Evolutionary conservation across 2,329 filamentous ascomycete species (phyloP).

Genomic region (Colletotrichum orchidophilum): DNA sequence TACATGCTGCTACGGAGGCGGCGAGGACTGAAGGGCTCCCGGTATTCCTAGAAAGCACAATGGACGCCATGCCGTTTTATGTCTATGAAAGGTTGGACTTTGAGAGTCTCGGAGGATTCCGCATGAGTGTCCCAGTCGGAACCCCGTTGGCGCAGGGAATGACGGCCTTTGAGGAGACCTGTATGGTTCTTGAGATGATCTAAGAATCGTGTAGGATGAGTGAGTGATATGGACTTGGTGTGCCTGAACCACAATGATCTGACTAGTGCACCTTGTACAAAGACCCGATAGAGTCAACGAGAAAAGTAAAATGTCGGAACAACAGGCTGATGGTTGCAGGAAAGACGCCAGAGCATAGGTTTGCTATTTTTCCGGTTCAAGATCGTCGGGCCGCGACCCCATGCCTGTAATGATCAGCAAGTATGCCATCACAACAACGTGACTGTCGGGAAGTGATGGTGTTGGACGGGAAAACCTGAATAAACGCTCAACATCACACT

Average conservation of each 20-base stretch:
- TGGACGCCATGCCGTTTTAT: constrained; percentile 49
- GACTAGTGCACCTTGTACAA: neutral
- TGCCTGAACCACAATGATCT: neutral
- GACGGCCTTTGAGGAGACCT: neutral
- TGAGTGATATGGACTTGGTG: neutral
- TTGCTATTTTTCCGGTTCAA: too few relatives aligned
- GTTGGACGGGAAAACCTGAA: neutral
- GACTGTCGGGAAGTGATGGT: neutral
- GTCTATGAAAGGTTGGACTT: constrained; percentile 52
- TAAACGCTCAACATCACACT: neutral
- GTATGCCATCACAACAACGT: neutral
- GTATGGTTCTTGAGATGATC: constrained; percentile 2
- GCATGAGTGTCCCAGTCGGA: constrained; percentile 45
- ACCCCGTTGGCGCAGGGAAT: neutral
- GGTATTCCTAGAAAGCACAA: constrained; percentile 51
- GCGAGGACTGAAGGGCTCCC: constrained; percentile 44
- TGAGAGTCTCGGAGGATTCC: constrained; percentile 41
- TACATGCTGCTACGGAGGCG: constrained; percentile 44
- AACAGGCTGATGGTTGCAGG: neutral
- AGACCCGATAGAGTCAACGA: neutral
- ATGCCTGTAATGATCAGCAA: neutral
- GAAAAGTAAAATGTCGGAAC: neutral
- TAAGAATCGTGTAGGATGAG: neutral
- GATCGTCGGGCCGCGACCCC: neutral
- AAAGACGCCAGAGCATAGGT: neutral